A percentile compares a stretch with the other conserved stretches of the same genome.
Evolutionary conservation across 2,329 filamentous ascomycete species (phyloP).

Genomic region (Camillea tinctor): DNA sequence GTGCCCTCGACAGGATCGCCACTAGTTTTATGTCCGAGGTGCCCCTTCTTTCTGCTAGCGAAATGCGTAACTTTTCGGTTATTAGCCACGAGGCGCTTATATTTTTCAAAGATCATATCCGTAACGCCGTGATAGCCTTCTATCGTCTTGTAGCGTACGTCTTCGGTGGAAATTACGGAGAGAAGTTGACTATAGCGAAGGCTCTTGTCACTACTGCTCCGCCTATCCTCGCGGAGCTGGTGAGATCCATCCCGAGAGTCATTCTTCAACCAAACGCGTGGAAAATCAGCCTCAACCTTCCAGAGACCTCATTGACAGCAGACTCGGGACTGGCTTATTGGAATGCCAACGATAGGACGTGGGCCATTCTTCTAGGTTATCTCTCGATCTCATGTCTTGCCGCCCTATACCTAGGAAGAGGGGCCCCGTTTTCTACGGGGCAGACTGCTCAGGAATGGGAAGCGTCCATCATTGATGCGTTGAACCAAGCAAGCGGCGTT

Average conservation of each 20-base stretch:
- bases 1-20: slow-evolving; percentile 43
- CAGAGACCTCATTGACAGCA: slow-evolving; percentile 38
- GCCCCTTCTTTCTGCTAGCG: slow-evolving; percentile 51
- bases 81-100: slow-evolving; percentile 70
- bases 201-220: slow-evolving; percentile 16
- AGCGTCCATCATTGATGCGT: slow-evolving; percentile 73
- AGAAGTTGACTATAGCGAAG: slow-evolving; percentile 28
- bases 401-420: slow-evolving; percentile 74
- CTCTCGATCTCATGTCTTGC: slow-evolving; percentile 71
- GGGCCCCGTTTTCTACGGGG: slow-evolving; percentile 63
- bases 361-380: slow-evolving; percentile 81
- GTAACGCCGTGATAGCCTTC: slow-evolving; percentile 38
- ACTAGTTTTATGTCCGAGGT: slow-evolving; percentile 51
- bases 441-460: slow-evolving; percentile 64
- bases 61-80: slow-evolving; percentile 75
- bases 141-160: slow-evolving; percentile 43
- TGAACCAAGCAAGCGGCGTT: slow-evolving; percentile 93
- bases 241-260: slow-evolving; percentile 34
- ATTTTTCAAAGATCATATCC: slow-evolving; percentile 55
- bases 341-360: slow-evolving; percentile 62
- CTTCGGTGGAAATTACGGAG: slow-evolving; percentile 41
- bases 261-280: slow-evolving; percentile 52
- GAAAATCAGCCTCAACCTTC: slow-evolving; percentile 55
- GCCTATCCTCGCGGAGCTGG: slow-evolving; percentile 23
- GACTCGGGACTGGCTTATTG: slow-evolving; percentile 65